Base-by-base conservation (phyloP, 371 early-diverging fungal species). In the Rhizopus arrhizus region DNA sequence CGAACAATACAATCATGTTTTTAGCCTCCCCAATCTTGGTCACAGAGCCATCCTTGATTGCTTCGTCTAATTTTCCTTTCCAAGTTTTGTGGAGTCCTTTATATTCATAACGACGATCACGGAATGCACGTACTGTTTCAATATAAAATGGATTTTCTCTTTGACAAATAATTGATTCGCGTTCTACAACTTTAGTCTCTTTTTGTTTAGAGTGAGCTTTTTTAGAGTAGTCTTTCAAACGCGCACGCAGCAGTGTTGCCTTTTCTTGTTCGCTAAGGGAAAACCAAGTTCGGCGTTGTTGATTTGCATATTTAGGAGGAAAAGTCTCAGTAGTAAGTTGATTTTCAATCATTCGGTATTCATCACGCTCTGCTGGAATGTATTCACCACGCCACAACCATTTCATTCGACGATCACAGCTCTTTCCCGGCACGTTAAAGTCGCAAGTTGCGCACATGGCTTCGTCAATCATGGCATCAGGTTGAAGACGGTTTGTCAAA, bases 351-450 rank as follows among this genome's bases (percentile, higher is more conserved):
- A 95, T 95, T 58, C 90, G 90, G 62, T 92, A 90, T 70, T 99
- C 99, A 72, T 90, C 88, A 36, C 85, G 85, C 62, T 89, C 90
- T 38, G 99, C 92, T 12, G 97, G 95, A 62, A 85, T 95, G 62
- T 88, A 97, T 77, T 99, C 99, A 61, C 98, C 99, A 57, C 99
- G 89, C 94, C 97, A 95, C 5, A 91, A 86, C 99, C 99, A 99
- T 11, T 89, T 83, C 96, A 99, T 94, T 9, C 86, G 83, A 36
- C 98, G 88, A 74, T 99, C 96, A 76, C 99, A 99, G 0, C 70
- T 72, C 66, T 93, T 95, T 12, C 86, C 94, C 0, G 90, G 89
- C 11, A 80, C 73, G 70, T 96, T 96, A 70, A 91, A 98, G 71
- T 98, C 98, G 74, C 99, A 99, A 6, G 93, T 73, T 2, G 97